Base-by-base conservation (phyloP, 2,329 filamentous ascomycete species). In the Cladosporium sp. region DNA sequence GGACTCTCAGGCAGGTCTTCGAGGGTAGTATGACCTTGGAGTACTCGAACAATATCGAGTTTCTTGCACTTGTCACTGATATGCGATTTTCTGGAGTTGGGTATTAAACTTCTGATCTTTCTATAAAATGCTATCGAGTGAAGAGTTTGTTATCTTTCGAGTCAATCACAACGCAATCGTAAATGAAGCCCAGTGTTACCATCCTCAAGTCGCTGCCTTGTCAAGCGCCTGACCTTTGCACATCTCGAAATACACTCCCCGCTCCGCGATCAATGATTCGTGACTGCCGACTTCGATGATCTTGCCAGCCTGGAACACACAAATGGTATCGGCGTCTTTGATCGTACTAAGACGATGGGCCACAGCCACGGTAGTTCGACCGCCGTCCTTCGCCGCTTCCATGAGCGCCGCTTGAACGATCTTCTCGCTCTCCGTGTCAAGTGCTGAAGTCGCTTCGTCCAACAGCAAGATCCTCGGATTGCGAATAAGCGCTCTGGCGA, bases 281-380 rank as follows among this genome's bases (percentile, higher is more conserved):
- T 81, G 69, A 64, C 75, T 72, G 66, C 81, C 71, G 70, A 78
- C 65, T 72, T 82, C 80, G 3, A 79, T 64, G 10, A 81, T 73
- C 5, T 70, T 70, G 4, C 80, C 78, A 14, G 75, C 72, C 0
- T 72, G 74, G 73, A 82, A 75, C 11, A 81, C 79, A 32, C 80
- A 72, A 62, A 82, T 81, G 18, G 75, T 75, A 64, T 81, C 78
- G 2, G 79, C 78, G 36, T 75, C 69, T 61, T 71, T 77, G 36
- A 82, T 77, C 5, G 80, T 80, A 15, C 78, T 74, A n/a, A 82
- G 71, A 0, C 80, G 75, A 73, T 82, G 80, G 0, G 80, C 80
- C 63, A 82, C 77, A 63, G 77, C 76, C 21, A 82, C 72, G 1
- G 78, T 80, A 73, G 69, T 84, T 77, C 57, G 75, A 15, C 34